A percentile compares a stretch with the other conserved stretches of the same genome.
Conservation (phyloP, 225 moss, liverwort and hornwort species). For the Thuidium tamariscinum region DNA sequence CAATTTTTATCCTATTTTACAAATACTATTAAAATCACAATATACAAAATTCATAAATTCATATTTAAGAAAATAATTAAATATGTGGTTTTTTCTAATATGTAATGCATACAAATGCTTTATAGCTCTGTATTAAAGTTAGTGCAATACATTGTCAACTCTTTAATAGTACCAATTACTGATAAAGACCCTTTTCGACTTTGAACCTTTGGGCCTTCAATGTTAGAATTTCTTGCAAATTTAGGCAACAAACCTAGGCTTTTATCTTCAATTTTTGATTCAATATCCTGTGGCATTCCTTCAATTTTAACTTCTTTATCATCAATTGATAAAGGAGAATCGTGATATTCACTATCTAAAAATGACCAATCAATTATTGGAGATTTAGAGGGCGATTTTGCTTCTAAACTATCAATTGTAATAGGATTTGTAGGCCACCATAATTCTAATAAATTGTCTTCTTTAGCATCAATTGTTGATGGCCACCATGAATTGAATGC, state of each 20-base stretch:
- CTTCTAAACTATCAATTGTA: background rate
- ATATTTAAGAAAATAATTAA: background rate
- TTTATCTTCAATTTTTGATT: background rate
- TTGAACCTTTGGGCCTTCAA: background rate
- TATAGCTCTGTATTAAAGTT: background rate
- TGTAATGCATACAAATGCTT: background rate
- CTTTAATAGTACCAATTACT: constrained; percentile 21
- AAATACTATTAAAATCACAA: background rate
- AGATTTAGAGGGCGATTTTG: background rate
- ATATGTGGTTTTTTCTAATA: too few relatives aligned
- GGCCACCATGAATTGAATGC: constrained; percentile 9
- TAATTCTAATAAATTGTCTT: background rate
- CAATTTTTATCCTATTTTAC: background rate
- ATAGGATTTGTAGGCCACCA: constrained; percentile 19
- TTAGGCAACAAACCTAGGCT: background rate
- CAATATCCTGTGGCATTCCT: background rate
- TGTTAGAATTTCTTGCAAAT: background rate
- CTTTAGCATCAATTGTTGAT: background rate
- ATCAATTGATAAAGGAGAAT: background rate
- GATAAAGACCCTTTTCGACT: constrained; percentile 4
- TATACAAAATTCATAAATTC: too few relatives aligned
- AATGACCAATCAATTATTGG: constrained; percentile 17
- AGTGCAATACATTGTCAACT: constrained; percentile 5
- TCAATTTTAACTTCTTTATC: background rate
- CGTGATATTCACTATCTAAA: constrained; percentile 9